Conservation (phyloP, 768 basidiomycete species). For the Rhizopogon rudus region DNA sequence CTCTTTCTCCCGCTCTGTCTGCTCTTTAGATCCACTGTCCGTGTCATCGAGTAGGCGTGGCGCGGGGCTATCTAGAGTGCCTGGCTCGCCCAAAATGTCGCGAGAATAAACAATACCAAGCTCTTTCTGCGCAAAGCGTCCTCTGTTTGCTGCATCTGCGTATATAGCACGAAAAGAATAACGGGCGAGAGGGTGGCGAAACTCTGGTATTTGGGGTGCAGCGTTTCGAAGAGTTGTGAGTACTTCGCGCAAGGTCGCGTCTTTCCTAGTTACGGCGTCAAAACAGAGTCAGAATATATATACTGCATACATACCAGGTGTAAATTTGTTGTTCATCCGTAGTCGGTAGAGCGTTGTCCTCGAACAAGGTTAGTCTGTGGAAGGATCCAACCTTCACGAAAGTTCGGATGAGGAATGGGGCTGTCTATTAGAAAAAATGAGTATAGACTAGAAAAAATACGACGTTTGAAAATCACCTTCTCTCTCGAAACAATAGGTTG, state of each 20-base stretch:
- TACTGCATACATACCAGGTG: slow-evolving; percentile 51
- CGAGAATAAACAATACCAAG: slow-evolving; percentile 79
- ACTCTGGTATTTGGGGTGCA: slow-evolving; percentile 63
- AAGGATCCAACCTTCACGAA: slow-evolving; percentile 81
- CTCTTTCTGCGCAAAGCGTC: slow-evolving; percentile 71
- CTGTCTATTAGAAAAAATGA: slow-evolving; percentile 41
- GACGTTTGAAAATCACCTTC: slow-evolving; percentile 34
- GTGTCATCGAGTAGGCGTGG: slow-evolving; percentile 55
- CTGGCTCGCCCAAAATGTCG: slow-evolving; percentile 80
- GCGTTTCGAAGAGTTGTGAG: slow-evolving; percentile 71
- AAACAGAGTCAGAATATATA: background rate
- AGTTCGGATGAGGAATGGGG: slow-evolving; percentile 77
- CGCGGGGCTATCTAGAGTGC: slow-evolving; percentile 51
- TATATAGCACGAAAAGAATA: slow-evolving; percentile 80
- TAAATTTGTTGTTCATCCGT: slow-evolving; percentile 82
- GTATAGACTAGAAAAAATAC: background rate
- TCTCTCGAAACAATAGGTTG: slow-evolving; percentile 50
- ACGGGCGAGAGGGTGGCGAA: slow-evolving; percentile 76
- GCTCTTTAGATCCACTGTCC: slow-evolving; percentile 26
- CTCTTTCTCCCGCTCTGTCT: slow-evolving; percentile 46
- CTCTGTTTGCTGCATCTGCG: slow-evolving; percentile 68
- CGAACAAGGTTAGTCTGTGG: slow-evolving; percentile 69
- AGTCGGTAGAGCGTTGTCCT: slow-evolving; percentile 71
- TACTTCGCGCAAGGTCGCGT: slow-evolving; percentile 76
- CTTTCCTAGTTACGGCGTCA: slow-evolving; percentile 50